Base-by-base conservation (phyloP, 441 rosid species). In the Pelargonium myrrhifolium region DNA sequence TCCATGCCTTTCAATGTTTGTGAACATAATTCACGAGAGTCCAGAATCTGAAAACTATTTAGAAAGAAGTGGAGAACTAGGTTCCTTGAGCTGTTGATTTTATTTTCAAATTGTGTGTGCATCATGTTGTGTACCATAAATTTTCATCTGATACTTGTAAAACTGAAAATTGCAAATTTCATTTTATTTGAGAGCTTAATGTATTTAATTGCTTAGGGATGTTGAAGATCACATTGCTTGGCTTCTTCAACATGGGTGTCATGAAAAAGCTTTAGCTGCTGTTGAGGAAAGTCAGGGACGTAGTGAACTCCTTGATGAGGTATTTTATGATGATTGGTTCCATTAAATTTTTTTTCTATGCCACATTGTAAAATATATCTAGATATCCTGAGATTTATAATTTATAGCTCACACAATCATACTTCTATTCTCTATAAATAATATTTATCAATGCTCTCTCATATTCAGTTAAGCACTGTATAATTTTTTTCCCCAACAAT, bases 221-320 rank as follows among this genome's bases (percentile, higher is more conserved):
- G 86, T 96, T 66, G 99, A 94, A 83, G 98, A 94, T 83, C 99
- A 94, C 74, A 90, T 94, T 71, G 80, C 94, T 65, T 94, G 99
- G 99, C 99, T 94, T 82, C 88, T 94, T 74, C 92, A 92, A 80
- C 97, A 92, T 79, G 96, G 96, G 59, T 88, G 88, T 80, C 98
- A 94, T 77, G 99, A 94, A 80, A 94, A 94, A 83, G 99, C 99
- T 69, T 79, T 94, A 76, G 99, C 89, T 65, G 99, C 99, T 64
- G 99, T 87, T 74, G 99, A 94, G 83, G 94, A 97, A 49, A 94
- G 93, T 72, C 96, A 88, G 75, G 98, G 94, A 74, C 87, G 90
- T 58, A 88, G 88, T 76, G 97, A 92, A 78, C 95, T 94, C 67
- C 77, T 94, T 76, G 98, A 94, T 72, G 93, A 94, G 94, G 99